Base-by-base conservation (phyloP, 305 asterid species). In the Euphrasia arctica region DNA sequence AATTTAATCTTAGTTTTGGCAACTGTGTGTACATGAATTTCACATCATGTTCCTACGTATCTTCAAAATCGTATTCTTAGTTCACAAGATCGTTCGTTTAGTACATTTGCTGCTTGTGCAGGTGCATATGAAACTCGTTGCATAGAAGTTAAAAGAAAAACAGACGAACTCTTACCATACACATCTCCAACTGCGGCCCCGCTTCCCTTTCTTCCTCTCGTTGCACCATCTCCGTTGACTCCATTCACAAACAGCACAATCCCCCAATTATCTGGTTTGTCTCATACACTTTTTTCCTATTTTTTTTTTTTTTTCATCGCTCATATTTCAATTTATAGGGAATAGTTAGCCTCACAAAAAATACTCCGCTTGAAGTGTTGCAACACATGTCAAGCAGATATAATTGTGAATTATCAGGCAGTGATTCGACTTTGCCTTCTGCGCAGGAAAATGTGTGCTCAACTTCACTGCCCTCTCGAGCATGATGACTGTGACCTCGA, bases 181-280 rank as follows among this genome's bases (percentile, higher is more conserved):
- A 80, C 58, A 41, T 79, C 95, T 49, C 99, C 95, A 7, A 77
- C 68, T 56, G 76, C 83, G 58, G 67, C 89, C 71, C 95, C 99
- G 50, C 84, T 76, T 78, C 95, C 96, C 43, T 82, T 85, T 71
- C 91, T 90, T 63, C 99, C 99, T 72, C 84, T 88, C 68, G 78
- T 85, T 18, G 99, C 97, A 36, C 99, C 99, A 62, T 90, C 99
- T 72, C 97, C 97, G 5, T 70, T 90, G 82, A 70, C 96, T 18
- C 97, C 99, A 51, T 93, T 90, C 82, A 79, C 96, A 22, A 90
- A 90, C 69, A 86, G 86, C 83, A 86, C 95, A 13, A 71, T 82
- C 67, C 96, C 97, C 52, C 87, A 80, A 73, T 77, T 93, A 77
- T 93, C 99, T 63, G 99, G 99, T 94, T 73, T 63, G 89, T 78